Percentiles rank a stretch among this genome's conserved stretches.
phyloP scores from a whole-genome alignment of 441 rosid species.

The Viola pubescens region DNA sequence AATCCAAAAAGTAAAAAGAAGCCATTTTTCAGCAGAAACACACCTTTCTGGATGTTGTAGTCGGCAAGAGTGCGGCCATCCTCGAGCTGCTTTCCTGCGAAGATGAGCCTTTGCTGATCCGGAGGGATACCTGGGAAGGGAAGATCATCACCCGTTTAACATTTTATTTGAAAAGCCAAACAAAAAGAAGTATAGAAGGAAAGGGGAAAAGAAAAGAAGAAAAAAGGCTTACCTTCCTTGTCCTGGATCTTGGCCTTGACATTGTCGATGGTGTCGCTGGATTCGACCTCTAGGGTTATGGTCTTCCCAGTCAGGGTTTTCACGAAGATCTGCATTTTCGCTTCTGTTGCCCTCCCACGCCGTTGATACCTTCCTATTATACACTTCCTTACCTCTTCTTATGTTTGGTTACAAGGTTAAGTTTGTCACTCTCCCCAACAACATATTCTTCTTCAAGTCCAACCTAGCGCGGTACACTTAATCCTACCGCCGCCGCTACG shows the following conservation, averaged over 20 bases:
- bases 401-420: too few relatives aligned
- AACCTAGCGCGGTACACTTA: too few relatives aligned
- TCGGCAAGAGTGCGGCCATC: conserved; percentile 63
- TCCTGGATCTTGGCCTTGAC: conserved; percentile 86
- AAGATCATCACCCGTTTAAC: background rate
- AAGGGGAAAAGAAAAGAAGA: background rate
- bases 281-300: conserved; percentile 70
- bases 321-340: conserved; percentile 71
- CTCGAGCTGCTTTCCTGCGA: conserved; percentile 63
- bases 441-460: too few relatives aligned
- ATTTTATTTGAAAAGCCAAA: background rate
- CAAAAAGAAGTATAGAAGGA: too few relatives aligned
- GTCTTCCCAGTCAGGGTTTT: conserved; percentile 82
- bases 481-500: too few relatives aligned
- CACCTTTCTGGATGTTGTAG: conserved; percentile 55
- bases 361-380: too few relatives aligned
- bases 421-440: too few relatives aligned
- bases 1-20: background rate
- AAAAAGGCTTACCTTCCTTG: conserved; percentile 43
- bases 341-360: background rate
- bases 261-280: conserved; percentile 78
- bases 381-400: too few relatives aligned
- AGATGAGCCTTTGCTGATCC: conserved; percentile 59
- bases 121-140: conserved; percentile 39
- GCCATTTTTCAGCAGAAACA: background rate